These are phyloP conservation scores for Collybiopsis confluens DNA, from an alignment of 768 basidiomycete genomes.

Conservation along the genomic window DNA sequence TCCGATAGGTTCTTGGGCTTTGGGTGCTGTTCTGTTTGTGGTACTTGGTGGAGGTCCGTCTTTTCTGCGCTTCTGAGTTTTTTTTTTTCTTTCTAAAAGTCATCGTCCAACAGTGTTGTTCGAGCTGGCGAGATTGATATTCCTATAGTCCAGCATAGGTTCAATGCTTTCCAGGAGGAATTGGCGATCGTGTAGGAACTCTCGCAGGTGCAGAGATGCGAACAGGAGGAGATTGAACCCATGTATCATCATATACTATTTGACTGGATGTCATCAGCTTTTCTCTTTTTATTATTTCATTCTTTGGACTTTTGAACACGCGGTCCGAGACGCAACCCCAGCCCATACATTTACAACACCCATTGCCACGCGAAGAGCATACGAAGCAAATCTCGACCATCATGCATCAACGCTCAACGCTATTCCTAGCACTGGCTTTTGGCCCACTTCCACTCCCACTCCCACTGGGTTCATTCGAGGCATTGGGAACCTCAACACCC, in stretches of 20 bases:
- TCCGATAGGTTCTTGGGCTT: conserved; percentile 71
- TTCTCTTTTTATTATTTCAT: too few species aligned
- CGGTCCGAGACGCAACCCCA: too few species aligned
- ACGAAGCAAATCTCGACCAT: too few species aligned
- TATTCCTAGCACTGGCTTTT: conserved; percentile 56
- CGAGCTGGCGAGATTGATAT: conserved; percentile 62
- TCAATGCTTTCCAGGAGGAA: too few species aligned
- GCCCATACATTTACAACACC: too few species aligned
- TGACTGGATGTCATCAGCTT: too few species aligned
- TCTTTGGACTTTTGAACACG: too few species aligned
- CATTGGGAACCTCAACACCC: conserved; percentile 50
- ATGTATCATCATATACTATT: too few species aligned
- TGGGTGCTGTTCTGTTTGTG: conserved; percentile 73
- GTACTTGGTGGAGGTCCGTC: conserved; percentile 74
- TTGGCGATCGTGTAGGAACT: too few species aligned
- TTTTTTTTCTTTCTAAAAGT: neutral
- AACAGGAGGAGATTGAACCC: too few species aligned
- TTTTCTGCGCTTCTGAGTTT: neutral
- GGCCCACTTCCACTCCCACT: conserved; percentile 33
- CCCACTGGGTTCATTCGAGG: conserved; percentile 27
- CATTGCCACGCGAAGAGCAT: too few species aligned
- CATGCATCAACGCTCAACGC: conserved; percentile 46
- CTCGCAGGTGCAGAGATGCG: too few species aligned
- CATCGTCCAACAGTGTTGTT: conserved; percentile 54
- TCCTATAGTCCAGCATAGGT: conserved; percentile 60